Conservation (phyloP, 139 green algal species). For the Ettlia oleoabundans region DNA sequence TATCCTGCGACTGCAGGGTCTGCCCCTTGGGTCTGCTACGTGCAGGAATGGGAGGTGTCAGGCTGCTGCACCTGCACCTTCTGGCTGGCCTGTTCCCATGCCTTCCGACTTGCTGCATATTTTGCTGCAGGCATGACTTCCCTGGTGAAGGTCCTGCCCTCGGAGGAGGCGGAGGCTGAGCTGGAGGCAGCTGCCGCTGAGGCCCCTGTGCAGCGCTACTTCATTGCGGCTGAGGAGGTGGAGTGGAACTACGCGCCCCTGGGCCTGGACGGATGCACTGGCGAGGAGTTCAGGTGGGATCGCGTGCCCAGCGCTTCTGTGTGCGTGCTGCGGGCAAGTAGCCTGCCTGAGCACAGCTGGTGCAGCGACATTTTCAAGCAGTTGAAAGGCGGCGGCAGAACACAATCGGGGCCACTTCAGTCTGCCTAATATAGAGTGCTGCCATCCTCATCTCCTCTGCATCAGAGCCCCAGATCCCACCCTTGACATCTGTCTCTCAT, state of each 20-base stretch:
- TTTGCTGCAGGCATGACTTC: slow-evolving; percentile 13
- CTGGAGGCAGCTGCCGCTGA: slow-evolving; percentile 9
- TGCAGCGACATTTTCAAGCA: too few species aligned
- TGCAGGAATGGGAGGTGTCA: too few species aligned
- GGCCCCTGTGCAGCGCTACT: slow-evolving; percentile 44
- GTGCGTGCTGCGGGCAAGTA: neutral
- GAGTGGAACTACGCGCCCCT: slow-evolving; percentile 56
- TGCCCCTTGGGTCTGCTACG: too few species aligned
- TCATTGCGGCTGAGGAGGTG: slow-evolving; percentile 50
- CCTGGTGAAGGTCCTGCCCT: slow-evolving; percentile 30
- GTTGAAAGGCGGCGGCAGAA: too few species aligned
- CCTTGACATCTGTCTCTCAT: neutral
- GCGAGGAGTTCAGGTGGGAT: neutral
- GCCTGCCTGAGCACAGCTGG: neutral
- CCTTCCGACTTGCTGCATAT: neutral
- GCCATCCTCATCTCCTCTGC: too few species aligned
- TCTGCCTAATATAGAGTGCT: too few species aligned
- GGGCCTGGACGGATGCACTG: slow-evolving; percentile 39
- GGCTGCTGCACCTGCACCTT: neutral
- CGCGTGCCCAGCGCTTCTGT: neutral
- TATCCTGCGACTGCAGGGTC: neutral
- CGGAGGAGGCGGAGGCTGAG: neutral
- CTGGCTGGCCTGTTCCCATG: neutral
- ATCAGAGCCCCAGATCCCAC: too few species aligned
- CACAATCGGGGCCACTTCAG: too few species aligned